Percentiles rank a stretch among this genome's conserved stretches.
Conservation (phyloP, 495 filamentous ascomycete genomes). For the Clohesyomyces aquaticus region DNA sequence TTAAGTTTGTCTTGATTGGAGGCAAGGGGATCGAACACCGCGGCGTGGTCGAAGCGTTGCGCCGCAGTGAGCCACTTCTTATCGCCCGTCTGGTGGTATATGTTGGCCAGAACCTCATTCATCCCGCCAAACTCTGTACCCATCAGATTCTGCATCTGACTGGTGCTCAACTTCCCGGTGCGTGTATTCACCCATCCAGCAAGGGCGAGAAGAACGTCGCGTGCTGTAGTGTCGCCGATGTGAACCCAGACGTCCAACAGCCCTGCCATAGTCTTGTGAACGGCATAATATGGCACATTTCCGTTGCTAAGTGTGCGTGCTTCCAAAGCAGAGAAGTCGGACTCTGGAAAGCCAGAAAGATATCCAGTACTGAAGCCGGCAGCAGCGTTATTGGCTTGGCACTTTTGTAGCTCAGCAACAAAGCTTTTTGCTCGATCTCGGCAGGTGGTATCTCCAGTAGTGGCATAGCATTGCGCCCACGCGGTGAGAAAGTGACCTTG, state of each 20-base stretch:
- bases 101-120: conserved; percentile 47
- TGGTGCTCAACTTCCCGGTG: conserved; percentile 40
- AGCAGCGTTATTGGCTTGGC: conserved; percentile 48
- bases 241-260: conserved; percentile 47
- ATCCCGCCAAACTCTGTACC: conserved; percentile 51
- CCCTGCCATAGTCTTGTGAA: conserved; percentile 45
- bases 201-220: conserved; percentile 41
- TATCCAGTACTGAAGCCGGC: conserved; percentile 21
- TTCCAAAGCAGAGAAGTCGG: conserved; percentile 46
- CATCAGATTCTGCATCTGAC: conserved; percentile 49
- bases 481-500: conserved; percentile 49
- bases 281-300: conserved; percentile 44
- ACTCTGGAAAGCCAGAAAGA: conserved; percentile 48
- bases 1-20: conserved; percentile 44
- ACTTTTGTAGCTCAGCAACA: conserved; percentile 47
- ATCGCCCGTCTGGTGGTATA: conserved; percentile 45
- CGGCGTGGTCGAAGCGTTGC: conserved; percentile 48
- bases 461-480: conserved; percentile 44
- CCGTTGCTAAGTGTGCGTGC: conserved; percentile 37
- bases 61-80: conserved; percentile 45
- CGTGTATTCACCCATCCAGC: conserved; percentile 49
- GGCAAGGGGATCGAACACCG: conserved; percentile 47
- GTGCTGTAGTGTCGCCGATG: conserved; percentile 44
- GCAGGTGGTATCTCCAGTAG: conserved; percentile 41
- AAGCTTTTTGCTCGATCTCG: conserved; percentile 44